Conservation (phyloP, 805 yeast genomes). For the Torulaspora quercuum region DNA sequence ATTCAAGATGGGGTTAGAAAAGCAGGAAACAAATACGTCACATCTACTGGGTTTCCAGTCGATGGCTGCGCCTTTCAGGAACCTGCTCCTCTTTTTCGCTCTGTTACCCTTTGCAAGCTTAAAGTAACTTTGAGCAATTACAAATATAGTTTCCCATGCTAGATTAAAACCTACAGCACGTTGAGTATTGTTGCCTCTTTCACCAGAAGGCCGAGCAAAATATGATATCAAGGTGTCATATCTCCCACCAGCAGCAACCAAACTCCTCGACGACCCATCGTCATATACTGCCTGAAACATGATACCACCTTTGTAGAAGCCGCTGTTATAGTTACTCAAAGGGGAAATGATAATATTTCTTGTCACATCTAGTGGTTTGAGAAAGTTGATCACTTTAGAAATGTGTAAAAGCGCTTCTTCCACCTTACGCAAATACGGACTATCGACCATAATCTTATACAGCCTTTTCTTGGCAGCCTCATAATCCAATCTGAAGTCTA, state of each 20-base stretch:
- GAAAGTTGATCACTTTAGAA: conserved; percentile 51
- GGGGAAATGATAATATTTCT: conserved; percentile 68
- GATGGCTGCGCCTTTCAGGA: conserved; percentile 36
- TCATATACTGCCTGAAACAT: conserved; percentile 86
- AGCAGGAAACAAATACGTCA: conserved; percentile 75
- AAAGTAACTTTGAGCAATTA: conserved; percentile 48
- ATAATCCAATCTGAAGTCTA: conserved; percentile 72
- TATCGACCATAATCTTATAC: conserved; percentile 68
- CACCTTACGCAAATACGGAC: conserved; percentile 57
- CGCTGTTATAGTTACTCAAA: conserved; percentile 74
- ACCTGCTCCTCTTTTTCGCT: conserved; percentile 37
- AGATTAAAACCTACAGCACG: conserved; percentile 85
- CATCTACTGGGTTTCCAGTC: conserved; percentile 64
- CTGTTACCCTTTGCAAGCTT: conserved; percentile 36
- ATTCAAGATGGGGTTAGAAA: conserved; percentile 52
- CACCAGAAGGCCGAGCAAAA: conserved; percentile 55
- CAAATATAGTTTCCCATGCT: conserved; percentile 64
- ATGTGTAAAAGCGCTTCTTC: conserved; percentile 63
- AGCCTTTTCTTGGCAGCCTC: conserved; percentile 61
- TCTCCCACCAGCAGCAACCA: conserved; percentile 91
- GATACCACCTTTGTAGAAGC: conserved; percentile 73
- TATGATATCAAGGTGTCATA: conserved; percentile 71
- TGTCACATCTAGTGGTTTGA: conserved; percentile 57
- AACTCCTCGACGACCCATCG: conserved; percentile 45
- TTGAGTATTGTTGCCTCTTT: conserved; percentile 35